These are phyloP conservation scores for Porogramme epimiltina DNA, from an alignment of 1,284 basidiomycete species.

Conservation along the genomic window DNA sequence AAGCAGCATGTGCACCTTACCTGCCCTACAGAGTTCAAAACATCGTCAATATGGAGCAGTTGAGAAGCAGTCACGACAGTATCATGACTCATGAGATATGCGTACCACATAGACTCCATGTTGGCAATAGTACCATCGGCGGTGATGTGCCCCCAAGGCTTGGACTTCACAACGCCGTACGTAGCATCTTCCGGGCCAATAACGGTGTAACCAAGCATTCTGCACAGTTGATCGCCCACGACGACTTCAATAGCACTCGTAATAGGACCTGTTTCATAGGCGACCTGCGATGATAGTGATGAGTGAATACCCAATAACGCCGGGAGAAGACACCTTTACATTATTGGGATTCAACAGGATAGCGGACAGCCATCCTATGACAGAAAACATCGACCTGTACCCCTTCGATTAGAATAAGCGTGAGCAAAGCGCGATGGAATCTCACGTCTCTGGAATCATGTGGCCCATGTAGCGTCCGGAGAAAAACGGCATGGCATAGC, in stretches of 20 bases:
- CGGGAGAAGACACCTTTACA: conserved; percentile 22
- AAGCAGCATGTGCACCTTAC: neutral
- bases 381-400: conserved; percentile 37
- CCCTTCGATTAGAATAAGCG: neutral
- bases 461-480: conserved; percentile 45
- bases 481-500: conserved; percentile 41
- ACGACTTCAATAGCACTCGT: conserved; percentile 41
- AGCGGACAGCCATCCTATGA: conserved; percentile 39
- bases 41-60: too few relatives aligned
- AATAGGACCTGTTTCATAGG: conserved; percentile 43
- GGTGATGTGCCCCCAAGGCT: conserved; percentile 48
- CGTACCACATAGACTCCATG: conserved; percentile 48
- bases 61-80: too few relatives aligned
- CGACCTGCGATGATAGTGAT: conserved; percentile 4
- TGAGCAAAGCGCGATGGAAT: too few relatives aligned
- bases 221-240: conserved; percentile 44
- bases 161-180: too few relatives aligned
- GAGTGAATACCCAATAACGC: too few relatives aligned
- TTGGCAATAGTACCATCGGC: conserved; percentile 49
- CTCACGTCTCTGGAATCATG: conserved; percentile 37
- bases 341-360: conserved; percentile 48
- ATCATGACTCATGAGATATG: too few relatives aligned
- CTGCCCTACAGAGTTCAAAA: too few relatives aligned
- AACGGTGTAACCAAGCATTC: conserved; percentile 46
- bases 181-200: conserved; percentile 3